phyloP scores from a whole-genome alignment of 2,329 filamentous ascomycete genomes.

The Pseudocercospora crystallina region DNA sequence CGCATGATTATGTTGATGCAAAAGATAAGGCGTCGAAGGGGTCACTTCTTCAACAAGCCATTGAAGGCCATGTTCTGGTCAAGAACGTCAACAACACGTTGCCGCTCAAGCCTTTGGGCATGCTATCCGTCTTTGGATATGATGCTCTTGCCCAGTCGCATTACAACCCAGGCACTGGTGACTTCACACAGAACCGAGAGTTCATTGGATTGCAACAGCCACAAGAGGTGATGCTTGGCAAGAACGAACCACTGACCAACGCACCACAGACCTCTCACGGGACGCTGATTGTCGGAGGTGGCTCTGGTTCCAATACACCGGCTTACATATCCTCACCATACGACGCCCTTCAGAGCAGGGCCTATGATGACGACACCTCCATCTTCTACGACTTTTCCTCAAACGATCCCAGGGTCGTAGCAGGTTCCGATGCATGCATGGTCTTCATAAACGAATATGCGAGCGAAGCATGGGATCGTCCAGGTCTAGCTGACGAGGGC shows the following conservation, averaged over 20 bases:
- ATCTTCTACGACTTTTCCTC: slow-evolving; percentile 61
- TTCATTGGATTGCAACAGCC: slow-evolving; percentile 21
- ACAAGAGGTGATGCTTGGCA: slow-evolving; percentile 34
- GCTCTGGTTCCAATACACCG: slow-evolving; percentile 36
- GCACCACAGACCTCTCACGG: slow-evolving; percentile 32
- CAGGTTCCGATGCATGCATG: slow-evolving; percentile 43
- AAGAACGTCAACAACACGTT: slow-evolving; percentile 60
- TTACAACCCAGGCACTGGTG: slow-evolving; percentile 23
- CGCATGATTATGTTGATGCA: slow-evolving; percentile 57
- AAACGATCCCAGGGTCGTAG: slow-evolving; percentile 50
- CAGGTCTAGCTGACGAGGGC: slow-evolving; percentile 36
- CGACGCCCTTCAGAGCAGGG: slow-evolving; percentile 36
- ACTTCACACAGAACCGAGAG: slow-evolving; percentile 30
- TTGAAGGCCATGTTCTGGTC: slow-evolving; percentile 64
- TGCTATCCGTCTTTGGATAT: slow-evolving; percentile 63
- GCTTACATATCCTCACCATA: slow-evolving; percentile 38
- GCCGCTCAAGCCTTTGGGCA: slow-evolving; percentile 51
- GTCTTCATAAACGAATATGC: slow-evolving; percentile 61
- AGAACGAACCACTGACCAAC: slow-evolving; percentile 27
- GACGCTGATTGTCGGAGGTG: slow-evolving; percentile 38
- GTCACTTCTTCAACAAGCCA: slow-evolving; percentile 56
- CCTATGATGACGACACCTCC: slow-evolving; percentile 54
- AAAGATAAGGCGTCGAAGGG: slow-evolving; percentile 52
- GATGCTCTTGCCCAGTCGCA: slow-evolving; percentile 45
- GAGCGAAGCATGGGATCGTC: slow-evolving; percentile 41